Base-by-base conservation (phyloP, 345 rosid species). In the Syzygium oleosum region DNA sequence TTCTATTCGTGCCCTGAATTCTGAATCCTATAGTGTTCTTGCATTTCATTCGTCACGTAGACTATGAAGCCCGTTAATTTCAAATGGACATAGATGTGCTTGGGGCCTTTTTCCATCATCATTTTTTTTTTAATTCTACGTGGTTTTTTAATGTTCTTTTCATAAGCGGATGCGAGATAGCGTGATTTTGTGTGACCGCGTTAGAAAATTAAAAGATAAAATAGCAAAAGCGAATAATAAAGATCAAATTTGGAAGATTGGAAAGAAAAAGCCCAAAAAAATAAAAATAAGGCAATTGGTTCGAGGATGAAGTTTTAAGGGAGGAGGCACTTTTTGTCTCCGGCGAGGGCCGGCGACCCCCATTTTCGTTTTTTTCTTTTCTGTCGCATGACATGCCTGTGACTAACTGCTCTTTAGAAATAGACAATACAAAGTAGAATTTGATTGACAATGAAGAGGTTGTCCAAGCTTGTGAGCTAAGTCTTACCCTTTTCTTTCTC, bases 41-140 rank as follows among this genome's bases (percentile, higher is more conserved):
- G 2, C 7, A 38, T 73, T 2, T 73, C 8, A 10, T 5, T 2
- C 80, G 1, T 21, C 3, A 4, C 2, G 1, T 9, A 27, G 21
- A 43, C 46, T 43, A 6, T 6, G 46, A 43, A 73, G 80, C 10
- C 49, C 8, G 7, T 73, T 21, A 38, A 19, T 19, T 17, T 73
- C 46, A 19, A 34, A 34, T 73, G 38, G 46, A 34, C n/a, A 10
- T 10, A 41, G 17, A 31, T 1, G 34, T 31, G 17, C 68, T 12
- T 2, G 29, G 29, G 31, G 65, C 65, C 65, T 25, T 11, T 58
- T 25, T 58, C 3, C 43, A 4, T 41, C 22, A 58, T 58, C 29
- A 58, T 58, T 65, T n/a, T 63, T 0, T 65, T 65, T 65, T 21
- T 15, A 15, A 7, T 0, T 7, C 10, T 7, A 2, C 4, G 19